These are phyloP conservation scores for Eremothecium gossypii DNA, from an alignment of 1,139 yeast genomes.

Conservation along the genomic window DNA sequence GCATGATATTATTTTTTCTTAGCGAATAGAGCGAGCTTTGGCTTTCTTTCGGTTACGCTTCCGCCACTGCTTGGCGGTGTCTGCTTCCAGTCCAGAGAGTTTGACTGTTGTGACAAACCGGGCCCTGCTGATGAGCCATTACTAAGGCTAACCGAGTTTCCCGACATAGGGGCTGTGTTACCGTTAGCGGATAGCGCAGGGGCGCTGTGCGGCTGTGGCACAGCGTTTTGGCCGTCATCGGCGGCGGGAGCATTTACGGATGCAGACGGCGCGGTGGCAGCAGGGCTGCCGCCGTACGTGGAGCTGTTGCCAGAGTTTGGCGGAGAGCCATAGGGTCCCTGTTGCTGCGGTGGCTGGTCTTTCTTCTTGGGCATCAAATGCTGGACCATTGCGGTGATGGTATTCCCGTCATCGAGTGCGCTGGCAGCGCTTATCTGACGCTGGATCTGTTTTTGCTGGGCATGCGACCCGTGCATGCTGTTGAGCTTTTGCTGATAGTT, in stretches of 20 bases:
- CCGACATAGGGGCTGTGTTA: neutral
- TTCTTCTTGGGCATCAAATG: neutral
- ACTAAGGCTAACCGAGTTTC: neutral
- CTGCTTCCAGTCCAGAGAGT: conserved; percentile 1
- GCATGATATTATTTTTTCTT: conserved; percentile 13
- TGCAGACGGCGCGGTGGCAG: neutral
- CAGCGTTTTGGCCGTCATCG: neutral
- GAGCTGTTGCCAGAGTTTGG: neutral
- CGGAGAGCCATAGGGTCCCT: neutral
- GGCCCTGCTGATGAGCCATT: neutral
- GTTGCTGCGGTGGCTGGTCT: neutral
- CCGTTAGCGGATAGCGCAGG: too few species aligned
- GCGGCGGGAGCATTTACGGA: neutral
- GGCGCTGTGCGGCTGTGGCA: neutral
- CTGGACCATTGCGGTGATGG: neutral
- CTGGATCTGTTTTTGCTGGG: neutral
- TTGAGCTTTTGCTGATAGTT: neutral
- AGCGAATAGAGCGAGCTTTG: conserved; percentile 23
- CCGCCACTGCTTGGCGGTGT: conserved; percentile 5
- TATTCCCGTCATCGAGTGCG: neutral
- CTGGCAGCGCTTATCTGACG: neutral
- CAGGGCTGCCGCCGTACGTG: neutral
- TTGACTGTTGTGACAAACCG: neutral
- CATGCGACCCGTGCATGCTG: neutral
- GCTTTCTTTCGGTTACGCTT: neutral